Percentiles rank a stretch among this genome's conserved stretches.
Conservation (phyloP, 2,329 filamentous ascomycete species). For the Coleophoma crateriformis region DNA sequence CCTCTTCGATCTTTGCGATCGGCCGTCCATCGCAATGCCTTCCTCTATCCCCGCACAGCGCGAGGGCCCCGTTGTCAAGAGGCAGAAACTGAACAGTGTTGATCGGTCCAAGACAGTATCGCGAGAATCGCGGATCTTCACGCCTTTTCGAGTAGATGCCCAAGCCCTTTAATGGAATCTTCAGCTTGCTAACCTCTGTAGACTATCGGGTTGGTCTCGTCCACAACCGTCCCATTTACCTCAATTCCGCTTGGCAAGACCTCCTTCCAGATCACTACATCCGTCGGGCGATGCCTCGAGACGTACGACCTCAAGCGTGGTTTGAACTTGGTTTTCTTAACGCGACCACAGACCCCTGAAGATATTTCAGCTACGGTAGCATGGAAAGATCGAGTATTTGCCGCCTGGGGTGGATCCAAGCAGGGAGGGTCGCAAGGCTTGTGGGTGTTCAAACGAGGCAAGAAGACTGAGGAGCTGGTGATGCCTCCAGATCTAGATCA, state of each 20-base stretch:
- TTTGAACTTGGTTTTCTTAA: constrained; percentile 89
- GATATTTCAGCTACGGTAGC: constrained; percentile 81
- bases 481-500: constrained; percentile 60
- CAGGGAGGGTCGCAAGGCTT: constrained; percentile 57
- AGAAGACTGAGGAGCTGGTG: constrained; percentile 71
- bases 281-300: constrained; percentile 81
- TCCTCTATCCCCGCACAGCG: constrained; percentile 37
- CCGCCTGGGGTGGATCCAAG: constrained; percentile 73
- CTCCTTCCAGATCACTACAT: constrained; percentile 96
- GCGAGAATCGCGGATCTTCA: constrained; percentile 75
- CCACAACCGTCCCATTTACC: constrained; percentile 85
- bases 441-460: constrained; percentile 90
- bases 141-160: constrained; percentile 75
- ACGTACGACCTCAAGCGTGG: constrained; percentile 92
- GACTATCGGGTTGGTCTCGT: constrained; percentile 91
- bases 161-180: background rate
- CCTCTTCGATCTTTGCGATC: background rate
- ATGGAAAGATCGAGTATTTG: constrained; percentile 82
- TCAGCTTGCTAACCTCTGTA: constrained; percentile 31
- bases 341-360: constrained; percentile 79
- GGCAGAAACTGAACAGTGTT: constrained; percentile 57
- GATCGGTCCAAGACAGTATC: constrained; percentile 32
- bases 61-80: constrained; percentile 65
- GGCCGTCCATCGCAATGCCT: constrained; percentile 32
- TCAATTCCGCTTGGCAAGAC: constrained; percentile 85